A percentile compares a stretch with the other conserved stretches of the same genome.
These are phyloP conservation scores for Parietichytrium sp. DNA, from an alignment of 108 stramenopile genomes.

Conservation along the genomic window DNA sequence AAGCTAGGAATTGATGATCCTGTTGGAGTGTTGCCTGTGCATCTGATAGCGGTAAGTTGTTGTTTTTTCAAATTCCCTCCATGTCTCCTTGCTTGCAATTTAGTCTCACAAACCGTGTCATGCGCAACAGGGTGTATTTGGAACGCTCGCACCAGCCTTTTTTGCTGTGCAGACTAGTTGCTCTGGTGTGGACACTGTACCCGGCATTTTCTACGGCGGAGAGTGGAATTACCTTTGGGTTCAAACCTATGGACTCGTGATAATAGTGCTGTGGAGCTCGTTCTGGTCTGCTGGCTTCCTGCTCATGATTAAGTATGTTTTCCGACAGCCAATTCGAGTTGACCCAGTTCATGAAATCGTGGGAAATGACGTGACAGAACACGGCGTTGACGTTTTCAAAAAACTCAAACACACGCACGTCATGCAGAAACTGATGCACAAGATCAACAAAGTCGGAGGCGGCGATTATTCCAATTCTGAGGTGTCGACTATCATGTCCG, in stretches of 20 bases:
- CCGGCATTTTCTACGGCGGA: conserved; percentile 49
- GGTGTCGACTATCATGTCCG: too few relatives aligned
- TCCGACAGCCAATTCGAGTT: background rate
- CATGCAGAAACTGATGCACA: conserved; percentile 26
- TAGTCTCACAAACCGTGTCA: too few relatives aligned
- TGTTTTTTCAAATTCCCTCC: too few relatives aligned
- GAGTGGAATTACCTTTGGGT: conserved; percentile 26
- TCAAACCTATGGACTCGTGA: background rate
- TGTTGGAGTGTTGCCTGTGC: conserved; percentile 49
- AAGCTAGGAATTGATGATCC: conserved; percentile 47
- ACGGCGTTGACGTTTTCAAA: background rate
- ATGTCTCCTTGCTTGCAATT: too few relatives aligned
- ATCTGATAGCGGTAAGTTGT: background rate
- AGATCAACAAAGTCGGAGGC: too few relatives aligned
- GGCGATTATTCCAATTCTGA: too few relatives aligned
- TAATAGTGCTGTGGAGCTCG: background rate
- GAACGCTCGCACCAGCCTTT: background rate
- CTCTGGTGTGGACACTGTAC: background rate
- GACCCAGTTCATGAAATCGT: background rate
- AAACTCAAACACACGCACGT: background rate
- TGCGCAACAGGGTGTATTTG: too few relatives aligned
- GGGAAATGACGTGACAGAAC: background rate
- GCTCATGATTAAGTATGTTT: background rate
- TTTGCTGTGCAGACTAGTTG: background rate
- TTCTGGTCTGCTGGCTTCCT: too few relatives aligned